Percentiles rank a stretch among this genome's conserved stretches.
Conservation (phyloP, 1,139 yeast species). For the Yamadazyma friedrichii region DNA sequence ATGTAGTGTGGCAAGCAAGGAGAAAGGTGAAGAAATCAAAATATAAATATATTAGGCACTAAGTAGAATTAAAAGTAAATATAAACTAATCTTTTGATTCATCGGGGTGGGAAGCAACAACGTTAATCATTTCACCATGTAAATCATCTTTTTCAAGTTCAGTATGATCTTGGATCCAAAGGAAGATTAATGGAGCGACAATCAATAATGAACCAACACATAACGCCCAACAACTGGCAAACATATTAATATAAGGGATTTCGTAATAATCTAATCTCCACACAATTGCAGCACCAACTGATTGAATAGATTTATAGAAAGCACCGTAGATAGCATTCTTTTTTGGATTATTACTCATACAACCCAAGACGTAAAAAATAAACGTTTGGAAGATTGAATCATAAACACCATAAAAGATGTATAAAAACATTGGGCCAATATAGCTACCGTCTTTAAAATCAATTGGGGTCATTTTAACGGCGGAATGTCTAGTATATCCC, state of each 20-base stretch:
- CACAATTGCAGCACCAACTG: slow-evolving; percentile 62
- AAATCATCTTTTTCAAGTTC: slow-evolving; percentile 36
- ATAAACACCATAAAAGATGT: slow-evolving; percentile 57
- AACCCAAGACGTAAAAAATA: slow-evolving; percentile 58
- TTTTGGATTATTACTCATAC: slow-evolving; percentile 57
- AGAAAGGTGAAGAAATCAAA: too few species aligned
- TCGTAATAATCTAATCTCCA: slow-evolving; percentile 53
- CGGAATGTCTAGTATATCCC: slow-evolving; percentile 42
- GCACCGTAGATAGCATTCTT: slow-evolving; percentile 60
- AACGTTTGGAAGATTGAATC: slow-evolving; percentile 61
- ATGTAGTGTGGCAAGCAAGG: too few species aligned
- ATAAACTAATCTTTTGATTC: background rate
- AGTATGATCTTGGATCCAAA: slow-evolving; percentile 46
- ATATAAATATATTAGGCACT: too few species aligned
- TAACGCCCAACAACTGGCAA: slow-evolving; percentile 58
- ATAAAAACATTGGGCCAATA: slow-evolving; percentile 61
- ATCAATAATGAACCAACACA: slow-evolving; percentile 46
- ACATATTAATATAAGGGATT: slow-evolving; percentile 43
- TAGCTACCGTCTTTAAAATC: slow-evolving; percentile 48
- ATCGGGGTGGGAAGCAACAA: slow-evolving; percentile 1
- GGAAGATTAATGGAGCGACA: slow-evolving; percentile 39
- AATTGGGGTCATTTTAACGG: slow-evolving; percentile 25
- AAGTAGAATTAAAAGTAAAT: too few species aligned
- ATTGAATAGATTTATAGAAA: slow-evolving; percentile 62
- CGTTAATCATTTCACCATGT: slow-evolving; percentile 16